phyloP scores from a whole-genome alignment of 345 rosid species.

The Anastatica hierochuntica region DNA sequence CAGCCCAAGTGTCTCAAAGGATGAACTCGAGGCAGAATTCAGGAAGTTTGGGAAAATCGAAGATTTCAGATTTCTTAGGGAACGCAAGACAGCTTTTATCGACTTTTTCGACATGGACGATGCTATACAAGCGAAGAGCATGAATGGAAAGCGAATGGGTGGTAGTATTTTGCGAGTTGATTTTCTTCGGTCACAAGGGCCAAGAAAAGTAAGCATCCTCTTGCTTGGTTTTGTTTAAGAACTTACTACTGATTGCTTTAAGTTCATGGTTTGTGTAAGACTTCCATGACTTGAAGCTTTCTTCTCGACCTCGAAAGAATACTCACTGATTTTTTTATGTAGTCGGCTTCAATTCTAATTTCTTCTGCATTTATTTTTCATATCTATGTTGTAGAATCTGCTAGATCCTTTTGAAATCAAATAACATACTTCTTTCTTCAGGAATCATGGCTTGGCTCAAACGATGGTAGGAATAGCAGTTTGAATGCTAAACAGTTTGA shows the following conservation, averaged over 20 bases:
- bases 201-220: slow-evolving; percentile 59
- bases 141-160: slow-evolving; percentile 78
- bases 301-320: not conserved
- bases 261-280: not conserved
- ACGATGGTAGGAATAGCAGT: slow-evolving; percentile 43
- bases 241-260: not conserved
- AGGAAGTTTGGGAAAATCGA: slow-evolving; percentile 69
- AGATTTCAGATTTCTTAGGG: slow-evolving; percentile 70
- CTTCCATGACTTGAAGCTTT: not conserved
- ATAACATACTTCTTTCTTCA: slow-evolving; percentile 20
- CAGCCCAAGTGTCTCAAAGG: slow-evolving; percentile 50
- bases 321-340: too few relatives aligned
- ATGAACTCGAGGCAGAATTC: slow-evolving; percentile 68
- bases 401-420: slow-evolving; percentile 4
- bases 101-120: slow-evolving; percentile 67
- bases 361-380: too few relatives aligned
- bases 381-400: too few relatives aligned
- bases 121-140: slow-evolving; percentile 68
- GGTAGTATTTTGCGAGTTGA: slow-evolving; percentile 87
- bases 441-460: slow-evolving; percentile 57
- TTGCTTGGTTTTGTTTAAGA: too few relatives aligned
- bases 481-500: slow-evolving; percentile 75
- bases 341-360: too few relatives aligned
- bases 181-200: slow-evolving; percentile 60
- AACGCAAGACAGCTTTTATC: slow-evolving; percentile 69